A percentile compares a stretch with the other conserved stretches of the same genome.
phyloP scores from a whole-genome alignment of 371 early-diverging fungal species.

The Apophysomyces ossiformis region DNA sequence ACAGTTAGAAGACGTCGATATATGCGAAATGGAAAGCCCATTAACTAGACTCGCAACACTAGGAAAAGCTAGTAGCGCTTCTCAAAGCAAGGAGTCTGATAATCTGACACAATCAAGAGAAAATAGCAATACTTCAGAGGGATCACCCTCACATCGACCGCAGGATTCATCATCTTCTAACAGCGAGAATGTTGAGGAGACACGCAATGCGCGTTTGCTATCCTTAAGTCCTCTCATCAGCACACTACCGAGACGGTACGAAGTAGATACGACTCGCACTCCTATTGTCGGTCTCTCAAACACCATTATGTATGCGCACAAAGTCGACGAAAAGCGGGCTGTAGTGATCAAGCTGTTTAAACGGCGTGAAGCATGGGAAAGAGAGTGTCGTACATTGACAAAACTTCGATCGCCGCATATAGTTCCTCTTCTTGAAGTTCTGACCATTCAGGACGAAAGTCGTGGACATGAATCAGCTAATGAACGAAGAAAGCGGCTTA shows the following conservation, averaged over 20 bases:
- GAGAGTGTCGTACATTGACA: slow-evolving; percentile 49
- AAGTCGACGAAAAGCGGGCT: slow-evolving; percentile 5
- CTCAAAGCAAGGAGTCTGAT: not conserved
- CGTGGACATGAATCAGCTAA: not conserved
- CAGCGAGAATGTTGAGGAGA: not conserved
- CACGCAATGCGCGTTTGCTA: slow-evolving; percentile 2
- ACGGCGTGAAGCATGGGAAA: slow-evolving; percentile 57
- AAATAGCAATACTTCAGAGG: not conserved
- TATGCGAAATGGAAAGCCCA: slow-evolving; percentile 45
- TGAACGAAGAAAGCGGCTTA: slow-evolving; percentile 3
- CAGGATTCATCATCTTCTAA: not conserved
- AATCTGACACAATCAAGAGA: not conserved
- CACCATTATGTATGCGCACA: slow-evolving; percentile 38
- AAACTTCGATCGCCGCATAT: slow-evolving; percentile 42
- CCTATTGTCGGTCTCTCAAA: slow-evolving; percentile 50
- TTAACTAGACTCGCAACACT: slow-evolving; percentile 43
- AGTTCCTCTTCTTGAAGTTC: slow-evolving; percentile 49
- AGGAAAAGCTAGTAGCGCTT: slow-evolving; percentile 16
- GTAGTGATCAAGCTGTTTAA: slow-evolving; percentile 49
- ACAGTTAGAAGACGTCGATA: slow-evolving; percentile 16
- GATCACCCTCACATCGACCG: not conserved
- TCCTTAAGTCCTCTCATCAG: slow-evolving; percentile 19
- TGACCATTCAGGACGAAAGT: slow-evolving; percentile 46
- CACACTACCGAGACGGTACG: slow-evolving; percentile 43
- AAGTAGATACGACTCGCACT: slow-evolving; percentile 25